These are phyloP conservation scores for Aspergillus thermomutatus DNA, from an alignment of 2,329 filamentous ascomycete genomes.

Conservation along the genomic window DNA sequence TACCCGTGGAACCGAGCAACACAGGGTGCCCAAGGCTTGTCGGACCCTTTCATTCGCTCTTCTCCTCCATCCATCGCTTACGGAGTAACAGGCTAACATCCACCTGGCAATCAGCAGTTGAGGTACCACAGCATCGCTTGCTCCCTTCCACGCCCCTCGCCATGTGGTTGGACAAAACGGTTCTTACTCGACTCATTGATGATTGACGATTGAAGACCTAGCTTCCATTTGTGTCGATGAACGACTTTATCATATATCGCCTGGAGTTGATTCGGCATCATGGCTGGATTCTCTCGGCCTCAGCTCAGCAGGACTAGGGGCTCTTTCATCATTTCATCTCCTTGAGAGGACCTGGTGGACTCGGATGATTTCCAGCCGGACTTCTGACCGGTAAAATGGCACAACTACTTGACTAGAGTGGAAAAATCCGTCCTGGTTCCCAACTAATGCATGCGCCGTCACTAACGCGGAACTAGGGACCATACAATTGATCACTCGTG, in stretches of 20 bases:
- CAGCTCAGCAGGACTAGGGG: neutral
- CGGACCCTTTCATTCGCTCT: neutral
- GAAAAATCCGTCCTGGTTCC: neutral
- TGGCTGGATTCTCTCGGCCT: neutral
- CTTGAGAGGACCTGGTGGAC: too few species aligned
- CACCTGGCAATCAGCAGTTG: neutral
- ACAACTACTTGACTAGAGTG: neutral
- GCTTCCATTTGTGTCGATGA: neutral
- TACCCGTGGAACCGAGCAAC: slow-evolving; percentile 1
- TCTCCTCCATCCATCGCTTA: neutral
- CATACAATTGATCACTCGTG: neutral
- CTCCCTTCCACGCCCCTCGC: neutral
- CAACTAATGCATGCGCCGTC: neutral
- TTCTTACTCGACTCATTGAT: neutral
- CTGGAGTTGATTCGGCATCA: neutral
- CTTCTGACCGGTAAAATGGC: neutral
- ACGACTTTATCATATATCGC: neutral
- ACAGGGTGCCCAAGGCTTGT: neutral
- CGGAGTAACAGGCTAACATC: neutral
- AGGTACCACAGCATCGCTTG: neutral
- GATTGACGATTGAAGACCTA: neutral
- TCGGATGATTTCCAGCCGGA: neutral
- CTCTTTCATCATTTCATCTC: neutral
- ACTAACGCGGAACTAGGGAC: neutral
- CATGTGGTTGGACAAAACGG: neutral